phyloP scores from a whole-genome alignment of 108 stramenopile genomes.

The Chaetoceros muelleri region DNA sequence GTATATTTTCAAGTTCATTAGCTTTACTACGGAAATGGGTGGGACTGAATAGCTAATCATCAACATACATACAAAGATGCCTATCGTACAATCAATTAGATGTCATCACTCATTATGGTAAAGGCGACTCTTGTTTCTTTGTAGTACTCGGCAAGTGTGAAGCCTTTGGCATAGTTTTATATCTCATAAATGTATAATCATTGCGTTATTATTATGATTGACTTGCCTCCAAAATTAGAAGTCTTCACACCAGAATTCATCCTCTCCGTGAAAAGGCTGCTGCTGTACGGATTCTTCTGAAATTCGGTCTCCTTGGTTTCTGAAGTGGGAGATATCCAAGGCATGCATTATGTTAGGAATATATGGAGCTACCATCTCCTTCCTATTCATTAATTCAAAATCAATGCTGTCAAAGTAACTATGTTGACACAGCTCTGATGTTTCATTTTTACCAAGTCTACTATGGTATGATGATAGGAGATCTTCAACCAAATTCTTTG shows the following conservation, averaged over 20 bases:
- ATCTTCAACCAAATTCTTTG: slow-evolving; percentile 11
- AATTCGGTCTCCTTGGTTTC: not conserved
- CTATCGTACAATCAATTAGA: too few relatives aligned
- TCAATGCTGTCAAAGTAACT: slow-evolving; percentile 20
- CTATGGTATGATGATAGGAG: slow-evolving; percentile 18
- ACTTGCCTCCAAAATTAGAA: too few relatives aligned
- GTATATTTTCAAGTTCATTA: too few relatives aligned
- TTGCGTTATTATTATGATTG: too few relatives aligned
- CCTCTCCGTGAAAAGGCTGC: not conserved
- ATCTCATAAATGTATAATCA: too few relatives aligned
- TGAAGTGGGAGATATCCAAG: slow-evolving; percentile 22
- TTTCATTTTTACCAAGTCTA: slow-evolving; percentile 16
- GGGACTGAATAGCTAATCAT: too few relatives aligned
- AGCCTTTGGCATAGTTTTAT: too few relatives aligned
- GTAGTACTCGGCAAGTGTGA: too few relatives aligned
- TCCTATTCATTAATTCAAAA: slow-evolving; percentile 14
- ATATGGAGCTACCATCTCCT: slow-evolving; percentile 24
- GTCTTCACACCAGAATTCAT: slow-evolving; percentile 2
- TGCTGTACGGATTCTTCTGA: not conserved
- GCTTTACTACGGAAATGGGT: too few relatives aligned
- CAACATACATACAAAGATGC: too few relatives aligned
- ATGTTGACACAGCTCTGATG: slow-evolving; percentile 14
- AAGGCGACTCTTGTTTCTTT: too few relatives aligned
- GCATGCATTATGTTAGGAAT: slow-evolving; percentile 16
- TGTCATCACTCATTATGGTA: too few relatives aligned